These are phyloP conservation scores for Candida takata DNA, from an alignment of 805 yeast species.

Conservation along the genomic window DNA sequence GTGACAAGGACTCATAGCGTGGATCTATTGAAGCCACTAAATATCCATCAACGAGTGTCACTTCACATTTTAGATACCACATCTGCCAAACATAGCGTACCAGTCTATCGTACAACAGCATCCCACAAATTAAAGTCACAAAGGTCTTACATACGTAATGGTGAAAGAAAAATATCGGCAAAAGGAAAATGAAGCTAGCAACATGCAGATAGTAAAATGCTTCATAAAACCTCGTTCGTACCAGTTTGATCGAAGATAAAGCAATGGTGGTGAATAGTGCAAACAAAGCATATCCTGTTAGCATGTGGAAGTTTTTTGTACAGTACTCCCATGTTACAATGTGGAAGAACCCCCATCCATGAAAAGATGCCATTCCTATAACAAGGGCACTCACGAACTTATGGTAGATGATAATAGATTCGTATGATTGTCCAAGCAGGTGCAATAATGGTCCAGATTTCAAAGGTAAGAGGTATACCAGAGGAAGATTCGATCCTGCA, in stretches of 20 bases:
- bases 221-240: constrained; percentile 17
- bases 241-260: constrained; percentile 10
- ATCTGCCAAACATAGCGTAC: constrained; percentile 10
- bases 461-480: constrained; percentile 22
- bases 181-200: constrained; percentile 12
- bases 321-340: constrained; percentile 19
- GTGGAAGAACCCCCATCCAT: constrained; percentile 12
- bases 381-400: constrained; percentile 20
- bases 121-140: constrained; percentile 11
- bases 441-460: constrained; percentile 20
- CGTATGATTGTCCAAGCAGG: constrained; percentile 17
- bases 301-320: constrained; percentile 3
- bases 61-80: constrained; percentile 15
- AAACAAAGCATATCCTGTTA: constrained; percentile 13
- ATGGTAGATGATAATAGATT: constrained; percentile 20
- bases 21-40: constrained; percentile 13
- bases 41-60: constrained; percentile 4
- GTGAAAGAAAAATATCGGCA: constrained; percentile 23
- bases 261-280: too few relatives aligned
- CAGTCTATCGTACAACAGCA: constrained; percentile 16
- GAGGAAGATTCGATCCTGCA: constrained; percentile 21
- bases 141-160: constrained; percentile 22
- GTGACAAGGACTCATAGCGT: constrained; percentile 1
- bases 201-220: constrained; percentile 19
- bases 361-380: constrained; percentile 14